Conservation (phyloP, 2,329 filamentous ascomycete species). For the Pestalotiopsis sp. region DNA sequence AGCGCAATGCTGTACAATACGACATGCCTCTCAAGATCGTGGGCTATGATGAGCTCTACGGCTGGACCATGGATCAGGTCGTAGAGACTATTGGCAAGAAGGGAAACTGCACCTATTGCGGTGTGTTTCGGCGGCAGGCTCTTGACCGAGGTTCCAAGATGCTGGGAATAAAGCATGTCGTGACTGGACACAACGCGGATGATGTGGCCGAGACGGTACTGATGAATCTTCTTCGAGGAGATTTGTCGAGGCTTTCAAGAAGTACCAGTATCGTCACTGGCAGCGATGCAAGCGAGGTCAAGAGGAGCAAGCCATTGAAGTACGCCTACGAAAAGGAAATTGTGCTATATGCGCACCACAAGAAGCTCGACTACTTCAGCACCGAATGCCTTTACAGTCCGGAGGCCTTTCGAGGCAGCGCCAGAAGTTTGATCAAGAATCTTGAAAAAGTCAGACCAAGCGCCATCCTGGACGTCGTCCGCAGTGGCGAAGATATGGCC, state of each 20-base stretch:
- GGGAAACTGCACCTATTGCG: slow-evolving; percentile 98
- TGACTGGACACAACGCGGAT: slow-evolving; percentile 97
- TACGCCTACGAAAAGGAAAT: slow-evolving; percentile 99
- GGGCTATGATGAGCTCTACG: slow-evolving; percentile 91
- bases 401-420: slow-evolving; percentile 93
- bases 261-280: slow-evolving; percentile 90
- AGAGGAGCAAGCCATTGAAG: slow-evolving; percentile 94
- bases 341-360: slow-evolving; percentile 95
- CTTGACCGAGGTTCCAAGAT: slow-evolving; percentile 89
- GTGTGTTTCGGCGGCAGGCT: slow-evolving; percentile 92
- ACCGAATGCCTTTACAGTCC: slow-evolving; percentile 99
- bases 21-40: slow-evolving; percentile 90
- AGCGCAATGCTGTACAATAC: slow-evolving; percentile 89
- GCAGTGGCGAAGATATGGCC: slow-evolving; percentile 96
- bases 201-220: slow-evolving; percentile 96
- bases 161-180: slow-evolving; percentile 86
- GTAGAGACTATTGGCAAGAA: slow-evolving; percentile 97
- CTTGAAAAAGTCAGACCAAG: slow-evolving; percentile 91
- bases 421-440: slow-evolving; percentile 90
- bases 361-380: slow-evolving; percentile 95
- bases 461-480: slow-evolving; percentile 91
- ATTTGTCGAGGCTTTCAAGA: slow-evolving; percentile 82
- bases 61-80: slow-evolving; percentile 99
- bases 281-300: slow-evolving; percentile 80
- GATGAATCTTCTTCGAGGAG: slow-evolving; percentile 93